Conservation (phyloP, 176 grass and related monocot genomes). For the Paspalum vaginatum region DNA sequence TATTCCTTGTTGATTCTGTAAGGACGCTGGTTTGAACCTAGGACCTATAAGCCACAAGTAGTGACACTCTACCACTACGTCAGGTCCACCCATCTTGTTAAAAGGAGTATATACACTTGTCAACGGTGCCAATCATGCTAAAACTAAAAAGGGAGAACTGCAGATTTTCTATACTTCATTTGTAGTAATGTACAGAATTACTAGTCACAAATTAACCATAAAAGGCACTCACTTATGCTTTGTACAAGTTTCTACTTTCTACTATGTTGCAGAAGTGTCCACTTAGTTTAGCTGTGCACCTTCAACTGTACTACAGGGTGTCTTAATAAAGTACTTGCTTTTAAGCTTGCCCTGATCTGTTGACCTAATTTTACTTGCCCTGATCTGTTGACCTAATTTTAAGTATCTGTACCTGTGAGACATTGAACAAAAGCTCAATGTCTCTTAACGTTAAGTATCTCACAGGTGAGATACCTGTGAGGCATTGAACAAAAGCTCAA, state of each 20-base stretch:
- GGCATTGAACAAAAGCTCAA: not conserved
- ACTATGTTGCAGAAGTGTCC: not conserved
- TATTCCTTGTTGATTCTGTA: too few species aligned
- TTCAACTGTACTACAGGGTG: not conserved
- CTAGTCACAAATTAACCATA: not conserved
- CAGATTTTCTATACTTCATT: not conserved
- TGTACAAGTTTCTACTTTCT: not conserved
- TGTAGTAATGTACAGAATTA: not conserved
- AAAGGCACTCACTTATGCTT: not conserved
- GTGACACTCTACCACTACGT: too few species aligned
- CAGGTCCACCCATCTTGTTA: too few species aligned
- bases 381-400: not conserved
- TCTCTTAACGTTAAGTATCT: not conserved
- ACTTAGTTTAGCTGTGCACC: constrained; percentile 20
- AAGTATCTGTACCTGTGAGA: not conserved
- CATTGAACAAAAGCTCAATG: not conserved
- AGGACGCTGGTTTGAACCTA: too few species aligned
- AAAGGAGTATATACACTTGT: not conserved
- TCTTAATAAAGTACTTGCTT: constrained; percentile 1
- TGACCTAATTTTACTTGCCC: constrained; percentile 23
- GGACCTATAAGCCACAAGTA: too few species aligned
- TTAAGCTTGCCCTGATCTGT: constrained; percentile 19
- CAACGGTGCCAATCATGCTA: not conserved
- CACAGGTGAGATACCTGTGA: not conserved
- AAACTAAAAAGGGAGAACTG: not conserved